These are phyloP conservation scores for Nigrospora sphaerica DNA, from an alignment of 2,329 filamentous ascomycete genomes.

Conservation along the genomic window DNA sequence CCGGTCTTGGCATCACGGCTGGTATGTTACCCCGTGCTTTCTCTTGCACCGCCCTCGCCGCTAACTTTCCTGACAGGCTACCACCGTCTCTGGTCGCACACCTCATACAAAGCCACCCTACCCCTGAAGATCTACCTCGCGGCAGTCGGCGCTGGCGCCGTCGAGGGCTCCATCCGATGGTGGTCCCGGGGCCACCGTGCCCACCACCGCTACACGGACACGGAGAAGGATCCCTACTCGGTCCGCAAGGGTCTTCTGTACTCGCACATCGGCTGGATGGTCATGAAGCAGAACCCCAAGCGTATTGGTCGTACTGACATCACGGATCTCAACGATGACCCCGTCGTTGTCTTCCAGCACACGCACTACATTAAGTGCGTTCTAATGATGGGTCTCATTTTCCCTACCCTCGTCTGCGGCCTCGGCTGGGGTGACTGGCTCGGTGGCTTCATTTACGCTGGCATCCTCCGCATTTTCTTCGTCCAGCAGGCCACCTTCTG, in stretches of 20 bases:
- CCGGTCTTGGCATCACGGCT: constrained; percentile 26
- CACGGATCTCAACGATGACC: constrained; percentile 41
- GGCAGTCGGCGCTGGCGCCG: constrained; percentile 36
- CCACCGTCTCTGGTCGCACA: constrained; percentile 34
- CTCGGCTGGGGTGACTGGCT: constrained; percentile 40
- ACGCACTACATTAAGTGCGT: constrained; percentile 39
- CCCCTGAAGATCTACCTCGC: constrained; percentile 41
- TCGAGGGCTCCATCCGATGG: constrained; percentile 42
- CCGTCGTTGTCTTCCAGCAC: constrained; percentile 42
- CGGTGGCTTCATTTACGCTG: constrained; percentile 42
- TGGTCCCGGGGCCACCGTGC: constrained; percentile 42
- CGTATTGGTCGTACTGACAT: constrained; percentile 42
- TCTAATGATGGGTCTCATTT: constrained; percentile 36
- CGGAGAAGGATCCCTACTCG: constrained; percentile 43
- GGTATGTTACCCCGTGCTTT: constrained; percentile 10
- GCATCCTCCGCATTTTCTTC: constrained; percentile 43
- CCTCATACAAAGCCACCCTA: constrained; percentile 33
- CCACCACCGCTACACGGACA: constrained; percentile 45
- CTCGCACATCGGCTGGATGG: constrained; percentile 44
- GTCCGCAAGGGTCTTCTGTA: constrained; percentile 43
- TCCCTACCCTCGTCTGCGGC: constrained; percentile 39
- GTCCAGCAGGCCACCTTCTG: constrained; percentile 47
- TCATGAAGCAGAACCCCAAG: constrained; percentile 48
- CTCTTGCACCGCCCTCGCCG: no score
- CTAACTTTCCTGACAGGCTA: constrained; percentile 17